Evolutionary conservation across 2,329 filamentous ascomycete genomes (phyloP).

Genomic region (Rhexocercosporidium sp.): DNA sequence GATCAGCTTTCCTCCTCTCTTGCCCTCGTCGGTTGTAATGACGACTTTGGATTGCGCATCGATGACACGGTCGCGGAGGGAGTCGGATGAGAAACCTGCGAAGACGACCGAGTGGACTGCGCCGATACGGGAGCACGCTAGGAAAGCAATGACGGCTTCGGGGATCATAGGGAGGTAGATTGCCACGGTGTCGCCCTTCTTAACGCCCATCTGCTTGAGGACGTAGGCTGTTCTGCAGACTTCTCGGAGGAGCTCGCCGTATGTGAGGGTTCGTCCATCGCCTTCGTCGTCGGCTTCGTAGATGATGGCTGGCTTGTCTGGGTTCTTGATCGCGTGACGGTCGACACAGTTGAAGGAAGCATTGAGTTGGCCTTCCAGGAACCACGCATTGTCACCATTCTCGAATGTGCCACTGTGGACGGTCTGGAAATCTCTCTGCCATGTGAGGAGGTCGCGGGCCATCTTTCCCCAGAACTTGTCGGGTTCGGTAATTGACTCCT

Average conservation of each 20-base stretch:
- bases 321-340: conserved; percentile 93
- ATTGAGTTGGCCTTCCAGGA: conserved; percentile 90
- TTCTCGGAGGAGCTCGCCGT: conserved; percentile 89
- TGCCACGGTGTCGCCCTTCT: conserved; percentile 96
- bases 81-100: conserved; percentile 96
- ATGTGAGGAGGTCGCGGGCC: conserved; percentile 88
- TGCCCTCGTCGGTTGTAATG: conserved; percentile 97
- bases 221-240: conserved; percentile 87
- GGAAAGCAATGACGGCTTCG: conserved; percentile 87
- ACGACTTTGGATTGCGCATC: conserved; percentile 91
- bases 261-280: conserved; percentile 89
- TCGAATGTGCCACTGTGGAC: conserved; percentile 77
- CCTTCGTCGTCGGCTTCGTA: conserved; percentile 94
- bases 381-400: conserved; percentile 91
- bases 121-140: conserved; percentile 90
- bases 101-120: conserved; percentile 98
- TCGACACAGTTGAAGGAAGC: conserved; percentile 98
- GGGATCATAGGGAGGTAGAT: conserved; percentile 99
- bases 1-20: conserved; percentile 96
- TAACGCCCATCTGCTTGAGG: conserved; percentile 92
- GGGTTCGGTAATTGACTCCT: conserved; percentile 88
- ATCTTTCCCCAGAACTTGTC: conserved; percentile 87
- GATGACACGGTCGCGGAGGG: conserved; percentile 90
- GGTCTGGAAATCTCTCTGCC: conserved; percentile 91
- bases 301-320: conserved; percentile 93